A percentile compares a stretch with the other conserved stretches of the same genome.
These are phyloP conservation scores for Zalaria sp. DNA, from an alignment of 2,329 filamentous ascomycete genomes.

Conservation along the genomic window DNA sequence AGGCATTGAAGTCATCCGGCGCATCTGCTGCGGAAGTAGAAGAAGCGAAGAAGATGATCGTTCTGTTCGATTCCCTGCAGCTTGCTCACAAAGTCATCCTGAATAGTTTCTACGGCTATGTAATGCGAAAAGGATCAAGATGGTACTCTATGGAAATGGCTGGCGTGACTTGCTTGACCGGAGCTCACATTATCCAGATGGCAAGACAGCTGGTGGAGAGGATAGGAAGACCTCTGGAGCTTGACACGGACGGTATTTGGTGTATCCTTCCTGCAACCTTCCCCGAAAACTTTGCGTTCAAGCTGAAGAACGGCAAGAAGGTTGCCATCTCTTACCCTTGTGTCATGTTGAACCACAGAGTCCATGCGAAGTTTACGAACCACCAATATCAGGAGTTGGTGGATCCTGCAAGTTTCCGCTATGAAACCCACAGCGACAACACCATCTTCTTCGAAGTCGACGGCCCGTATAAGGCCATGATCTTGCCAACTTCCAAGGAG, in stretches of 20 bases:
- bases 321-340: conserved; percentile 93
- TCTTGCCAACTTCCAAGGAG: conserved; percentile 92
- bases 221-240: conserved; percentile 78
- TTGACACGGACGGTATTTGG: conserved; percentile 99
- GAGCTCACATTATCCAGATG: conserved; percentile 93
- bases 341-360: conserved; percentile 96
- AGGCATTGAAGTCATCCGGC: conserved; percentile 68
- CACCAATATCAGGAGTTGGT: conserved; percentile 88
- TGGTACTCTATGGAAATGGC: conserved; percentile 99
- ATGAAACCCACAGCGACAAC: conserved; percentile 96
- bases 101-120: conserved; percentile 98
- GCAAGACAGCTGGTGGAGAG: conserved; percentile 86
- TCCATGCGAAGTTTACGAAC: conserved; percentile 90
- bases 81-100: conserved; percentile 97
- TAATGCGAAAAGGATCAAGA: conserved; percentile 96
- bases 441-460: conserved; percentile 99
- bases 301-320: conserved; percentile 91
- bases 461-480: conserved; percentile 94
- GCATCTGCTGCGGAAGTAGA: conserved; percentile 67
- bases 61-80: conserved; percentile 89
- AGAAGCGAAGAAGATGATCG: conserved; percentile 95
- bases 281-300: conserved; percentile 92
- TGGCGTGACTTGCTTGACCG: conserved; percentile 91
- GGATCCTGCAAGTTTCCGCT: conserved; percentile 68
- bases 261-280: conserved; percentile 96